phyloP scores from a whole-genome alignment of 768 basidiomycete genomes.

The Sistotremastrum suecicum region DNA sequence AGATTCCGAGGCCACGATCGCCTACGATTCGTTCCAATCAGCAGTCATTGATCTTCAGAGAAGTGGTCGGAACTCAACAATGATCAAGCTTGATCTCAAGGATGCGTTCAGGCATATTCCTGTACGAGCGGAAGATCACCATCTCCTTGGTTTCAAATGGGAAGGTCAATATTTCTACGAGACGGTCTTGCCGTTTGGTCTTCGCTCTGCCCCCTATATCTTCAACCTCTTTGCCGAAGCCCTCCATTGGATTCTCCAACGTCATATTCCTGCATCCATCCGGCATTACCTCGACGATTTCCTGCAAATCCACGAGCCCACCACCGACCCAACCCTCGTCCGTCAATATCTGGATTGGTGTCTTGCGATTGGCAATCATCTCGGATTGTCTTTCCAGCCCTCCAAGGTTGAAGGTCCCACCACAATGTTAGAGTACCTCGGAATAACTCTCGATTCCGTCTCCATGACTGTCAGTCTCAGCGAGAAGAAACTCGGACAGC shows the following conservation, averaged over 20 bases:
- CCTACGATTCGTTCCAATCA: conserved; percentile 15
- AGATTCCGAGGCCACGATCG: conserved; percentile 16
- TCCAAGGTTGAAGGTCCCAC: conserved; percentile 13
- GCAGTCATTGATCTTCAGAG: conserved; percentile 8
- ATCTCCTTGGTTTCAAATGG: conserved; percentile 21
- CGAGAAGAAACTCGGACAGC: conserved; percentile 16
- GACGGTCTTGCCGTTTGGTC: conserved; percentile 20
- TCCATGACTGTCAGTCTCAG: conserved; percentile 22
- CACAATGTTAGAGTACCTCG: conserved; percentile 7
- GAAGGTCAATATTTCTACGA: conserved; percentile 14
- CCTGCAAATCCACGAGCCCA: conserved; percentile 9
- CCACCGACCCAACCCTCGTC: conserved; percentile 8
- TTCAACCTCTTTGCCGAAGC: conserved; percentile 27
- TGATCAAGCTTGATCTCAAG: conserved; percentile 23
- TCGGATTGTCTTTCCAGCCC: conserved; percentile 19
- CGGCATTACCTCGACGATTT: conserved; percentile 25
- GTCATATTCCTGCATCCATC: conserved; percentile 18
- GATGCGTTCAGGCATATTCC: conserved; percentile 25
- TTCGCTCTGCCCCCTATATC: conserved; percentile 22
- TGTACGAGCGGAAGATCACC: conserved; percentile 17
- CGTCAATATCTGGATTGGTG: conserved; percentile 14
- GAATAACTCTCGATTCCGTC: conserved; percentile 9
- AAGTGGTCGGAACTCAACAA: conserved; percentile 15
- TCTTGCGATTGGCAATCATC: conserved; percentile 12
- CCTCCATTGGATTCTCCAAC: conserved; percentile 25